These are phyloP conservation scores for Nitzschia inconspicua DNA, from an alignment of 108 stramenopile species.

Conservation along the genomic window DNA sequence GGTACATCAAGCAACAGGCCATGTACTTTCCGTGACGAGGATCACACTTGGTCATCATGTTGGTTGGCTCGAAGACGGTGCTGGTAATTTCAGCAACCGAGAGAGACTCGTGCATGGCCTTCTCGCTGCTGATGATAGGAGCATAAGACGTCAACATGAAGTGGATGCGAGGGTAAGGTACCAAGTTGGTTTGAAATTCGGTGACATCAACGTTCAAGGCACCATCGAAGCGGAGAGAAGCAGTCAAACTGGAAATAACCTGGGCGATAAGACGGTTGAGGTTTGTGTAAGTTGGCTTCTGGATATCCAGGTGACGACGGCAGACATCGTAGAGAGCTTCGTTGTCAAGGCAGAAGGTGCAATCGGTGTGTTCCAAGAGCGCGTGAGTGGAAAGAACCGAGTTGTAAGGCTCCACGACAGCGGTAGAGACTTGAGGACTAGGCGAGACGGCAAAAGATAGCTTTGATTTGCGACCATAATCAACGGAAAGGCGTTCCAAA, in stretches of 20 bases:
- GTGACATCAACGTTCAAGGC: slow-evolving; percentile 94
- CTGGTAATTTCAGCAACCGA: slow-evolving; percentile 94
- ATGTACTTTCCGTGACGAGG: slow-evolving; percentile 99
- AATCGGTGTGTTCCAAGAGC: slow-evolving; percentile 94
- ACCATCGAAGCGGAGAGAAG: slow-evolving; percentile 94
- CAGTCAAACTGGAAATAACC: slow-evolving; percentile 90
- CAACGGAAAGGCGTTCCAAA: slow-evolving; percentile 96
- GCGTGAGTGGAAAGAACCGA: slow-evolving; percentile 94
- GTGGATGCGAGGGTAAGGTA: slow-evolving; percentile 95
- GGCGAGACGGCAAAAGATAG: slow-evolving; percentile 96
- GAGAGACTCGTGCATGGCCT: slow-evolving; percentile 91
- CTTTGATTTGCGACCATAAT: slow-evolving; percentile 99
- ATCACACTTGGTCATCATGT: slow-evolving; percentile 97
- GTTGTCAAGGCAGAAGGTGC: slow-evolving; percentile 94
- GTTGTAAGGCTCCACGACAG: slow-evolving; percentile 97
- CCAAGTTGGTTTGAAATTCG: slow-evolving; percentile 97
- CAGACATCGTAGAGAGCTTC: slow-evolving; percentile 95
- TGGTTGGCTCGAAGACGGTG: slow-evolving; percentile 90
- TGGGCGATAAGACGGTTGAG: slow-evolving; percentile 93
- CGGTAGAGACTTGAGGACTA: slow-evolving; percentile 92
- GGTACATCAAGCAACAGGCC: slow-evolving; percentile 98
- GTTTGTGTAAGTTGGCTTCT: slow-evolving; percentile 94
- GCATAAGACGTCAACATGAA: slow-evolving; percentile 95
- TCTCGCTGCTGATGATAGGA: slow-evolving; percentile 89
- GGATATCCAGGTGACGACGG: slow-evolving; percentile 91